A percentile compares a stretch with the other conserved stretches of the same genome.
These are phyloP conservation scores for Gynochthodes officinalis DNA, from an alignment of 257 asterid species.

Conservation along the genomic window DNA sequence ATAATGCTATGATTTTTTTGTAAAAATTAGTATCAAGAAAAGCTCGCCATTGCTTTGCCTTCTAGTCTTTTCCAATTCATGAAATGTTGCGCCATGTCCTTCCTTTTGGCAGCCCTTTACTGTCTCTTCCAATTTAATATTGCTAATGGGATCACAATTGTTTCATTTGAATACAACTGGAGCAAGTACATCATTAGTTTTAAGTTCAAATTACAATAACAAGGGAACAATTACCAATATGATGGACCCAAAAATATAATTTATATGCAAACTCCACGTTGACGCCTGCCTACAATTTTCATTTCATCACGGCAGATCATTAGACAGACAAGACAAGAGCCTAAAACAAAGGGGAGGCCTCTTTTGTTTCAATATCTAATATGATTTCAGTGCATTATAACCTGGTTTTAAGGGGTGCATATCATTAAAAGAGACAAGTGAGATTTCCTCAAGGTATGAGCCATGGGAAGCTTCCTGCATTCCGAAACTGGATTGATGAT, in stretches of 20 bases:
- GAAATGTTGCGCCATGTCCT: slow-evolving; percentile 16
- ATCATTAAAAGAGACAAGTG: neutral
- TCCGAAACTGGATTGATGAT: neutral
- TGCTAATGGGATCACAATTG: slow-evolving; percentile 17
- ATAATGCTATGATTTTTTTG: neutral
- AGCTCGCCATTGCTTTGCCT: slow-evolving; percentile 14
- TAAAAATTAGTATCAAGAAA: slow-evolving; percentile 18
- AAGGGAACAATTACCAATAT: slow-evolving; percentile 41
- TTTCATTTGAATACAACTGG: slow-evolving; percentile 20
- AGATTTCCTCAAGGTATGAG: neutral
- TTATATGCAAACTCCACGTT: slow-evolving; percentile 31
- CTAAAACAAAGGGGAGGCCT: neutral
- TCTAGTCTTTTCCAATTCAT: slow-evolving; percentile 10
- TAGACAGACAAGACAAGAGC: neutral
- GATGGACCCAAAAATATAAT: slow-evolving; percentile 17
- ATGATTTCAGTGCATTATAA: neutral
- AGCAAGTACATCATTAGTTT: slow-evolving; percentile 15
- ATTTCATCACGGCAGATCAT: slow-evolving; percentile 28
- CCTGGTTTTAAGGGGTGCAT: neutral
- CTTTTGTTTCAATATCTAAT: no score
- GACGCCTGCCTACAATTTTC: slow-evolving; percentile 48
- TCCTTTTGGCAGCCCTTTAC: slow-evolving; percentile 15
- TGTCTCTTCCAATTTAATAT: slow-evolving; percentile 21
- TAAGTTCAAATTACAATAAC: slow-evolving; percentile 29
- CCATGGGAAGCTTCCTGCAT: slow-evolving; percentile 9